phyloP scores from a whole-genome alignment of 768 basidiomycete genomes.

The Xerocomellus dryophilus region DNA sequence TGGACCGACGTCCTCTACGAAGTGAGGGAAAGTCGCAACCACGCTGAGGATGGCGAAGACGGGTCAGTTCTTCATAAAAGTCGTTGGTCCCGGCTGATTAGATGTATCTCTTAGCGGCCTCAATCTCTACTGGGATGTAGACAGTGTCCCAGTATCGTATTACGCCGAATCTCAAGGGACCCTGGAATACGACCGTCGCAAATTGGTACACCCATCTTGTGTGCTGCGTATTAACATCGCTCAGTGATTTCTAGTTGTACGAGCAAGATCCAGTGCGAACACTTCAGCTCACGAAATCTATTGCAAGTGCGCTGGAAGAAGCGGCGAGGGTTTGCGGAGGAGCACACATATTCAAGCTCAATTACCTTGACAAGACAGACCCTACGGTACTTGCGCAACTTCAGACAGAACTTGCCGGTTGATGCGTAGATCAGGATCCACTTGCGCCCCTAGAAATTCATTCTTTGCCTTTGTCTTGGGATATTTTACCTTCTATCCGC shows the following conservation, averaged over 20 bases:
- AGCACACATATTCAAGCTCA: conserved; percentile 51
- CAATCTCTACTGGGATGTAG: conserved; percentile 67
- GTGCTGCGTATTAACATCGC: not conserved
- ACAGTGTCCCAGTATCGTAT: conserved; percentile 54
- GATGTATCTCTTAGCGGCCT: conserved; percentile 32
- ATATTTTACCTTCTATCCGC: not conserved
- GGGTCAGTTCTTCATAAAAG: conserved; percentile 22
- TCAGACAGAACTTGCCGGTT: conserved; percentile 43
- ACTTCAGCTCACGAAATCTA: conserved; percentile 56
- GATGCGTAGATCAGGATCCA: not conserved
- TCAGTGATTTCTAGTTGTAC: conserved; percentile 50
- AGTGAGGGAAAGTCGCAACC: conserved; percentile 64
- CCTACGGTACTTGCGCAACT: conserved; percentile 73
- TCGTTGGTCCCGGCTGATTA: not conserved
- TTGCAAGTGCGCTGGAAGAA: conserved; percentile 57
- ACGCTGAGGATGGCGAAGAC: conserved; percentile 36
- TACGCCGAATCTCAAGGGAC: conserved; percentile 68
- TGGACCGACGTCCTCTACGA: conserved; percentile 91
- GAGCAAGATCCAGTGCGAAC: conserved; percentile 72
- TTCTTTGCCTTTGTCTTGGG: not conserved
- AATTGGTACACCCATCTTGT: conserved; percentile 47
- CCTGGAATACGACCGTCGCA: conserved; percentile 72
- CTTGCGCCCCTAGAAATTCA: not conserved
- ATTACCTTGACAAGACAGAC: conserved; percentile 65
- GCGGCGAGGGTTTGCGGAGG: conserved; percentile 64